Base-by-base conservation (phyloP, 306 rosid species). In the Pterocarpus macrocarpus region DNA sequence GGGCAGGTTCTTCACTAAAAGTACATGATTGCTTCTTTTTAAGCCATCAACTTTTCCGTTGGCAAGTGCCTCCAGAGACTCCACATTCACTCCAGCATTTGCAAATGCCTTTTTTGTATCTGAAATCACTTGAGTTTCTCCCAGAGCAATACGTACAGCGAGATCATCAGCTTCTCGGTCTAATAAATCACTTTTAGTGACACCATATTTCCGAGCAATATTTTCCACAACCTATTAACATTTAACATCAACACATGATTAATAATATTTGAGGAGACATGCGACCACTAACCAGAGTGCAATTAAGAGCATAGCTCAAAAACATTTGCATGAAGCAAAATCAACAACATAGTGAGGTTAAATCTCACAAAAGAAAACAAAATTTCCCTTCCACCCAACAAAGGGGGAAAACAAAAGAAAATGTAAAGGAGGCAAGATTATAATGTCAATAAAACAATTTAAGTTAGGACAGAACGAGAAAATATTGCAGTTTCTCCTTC, bases 1-100 rank as follows among this genome's bases (percentile, higher is more conserved):
- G 7, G 98, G 97, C 90, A 95, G 92, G 72, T 95, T 95, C 90
- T 95, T 95, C 81, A 88, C 99, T 67, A 95, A 73, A 59, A 93
- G 75, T 79, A 95, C 90, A 69, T 90, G 99, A 80, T 91, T 93
- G 87, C 97, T 95, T 85, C 98, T 95, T 90, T 91, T 95, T 71
- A 73, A 47, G 64, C 90, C 92, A 85, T 86, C 96, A 80, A 71
- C 76, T 87, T 88, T 86, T 58, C 92, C 87, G 62, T 81, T 83
- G 39, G 91, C 93, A 76, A 86, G 88, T 80, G 89, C 86, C 87
- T 93, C 99, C 81, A 91, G 68, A 61, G 92, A 73, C 75, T 87
- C 94, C 57, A 95, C 88, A 87, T 93, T 89, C 36, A 95, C 91
- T 77, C 98, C 99, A 86, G 96, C 94, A 71, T 87, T 93, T 83